Percentiles rank a stretch among this genome's conserved stretches.
Conservation (phyloP, 768 basidiomycete species). For the Boletellus sp. region DNA sequence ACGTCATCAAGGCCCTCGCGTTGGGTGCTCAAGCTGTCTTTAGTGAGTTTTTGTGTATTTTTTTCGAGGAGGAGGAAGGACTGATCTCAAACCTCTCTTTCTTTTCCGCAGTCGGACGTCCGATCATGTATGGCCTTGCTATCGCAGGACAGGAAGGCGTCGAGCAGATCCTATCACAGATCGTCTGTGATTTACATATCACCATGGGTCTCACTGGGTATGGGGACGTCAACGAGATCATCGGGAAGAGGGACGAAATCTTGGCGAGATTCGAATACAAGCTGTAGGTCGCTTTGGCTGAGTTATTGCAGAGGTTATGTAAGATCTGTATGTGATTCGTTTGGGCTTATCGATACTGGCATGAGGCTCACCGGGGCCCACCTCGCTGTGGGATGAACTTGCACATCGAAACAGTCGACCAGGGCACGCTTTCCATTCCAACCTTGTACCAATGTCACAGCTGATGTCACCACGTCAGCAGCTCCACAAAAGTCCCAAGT, state of each 20-base stretch:
- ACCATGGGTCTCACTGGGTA: slow-evolving; percentile 64
- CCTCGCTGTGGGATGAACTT: too few species aligned
- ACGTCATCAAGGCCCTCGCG: slow-evolving; percentile 81
- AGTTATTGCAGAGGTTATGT: neutral
- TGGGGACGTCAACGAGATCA: slow-evolving; percentile 54
- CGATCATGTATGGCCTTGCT: slow-evolving; percentile 69
- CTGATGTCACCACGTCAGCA: too few species aligned
- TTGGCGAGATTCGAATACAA: slow-evolving; percentile 21
- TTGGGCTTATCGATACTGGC: neutral
- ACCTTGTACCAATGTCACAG: too few species aligned
- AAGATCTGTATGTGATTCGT: neutral
- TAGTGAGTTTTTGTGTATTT: slow-evolving; percentile 40
- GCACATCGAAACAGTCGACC: too few species aligned
- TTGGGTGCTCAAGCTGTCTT: slow-evolving; percentile 82
- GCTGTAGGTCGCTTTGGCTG: slow-evolving; percentile 2
- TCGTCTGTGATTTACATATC: slow-evolving; percentile 65
- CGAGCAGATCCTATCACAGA: slow-evolving; percentile 65
- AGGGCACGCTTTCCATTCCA: too few species aligned
- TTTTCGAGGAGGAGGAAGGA: too few species aligned
- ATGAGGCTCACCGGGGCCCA: too few species aligned
- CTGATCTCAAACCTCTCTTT: slow-evolving; percentile 6
- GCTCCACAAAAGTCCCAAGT: too few species aligned
- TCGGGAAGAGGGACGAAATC: slow-evolving; percentile 44
- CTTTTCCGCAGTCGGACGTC: slow-evolving; percentile 57
- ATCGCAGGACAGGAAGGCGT: slow-evolving; percentile 70